Conservation (phyloP, 2,329 filamentous ascomycete species). For the Penicillium sp. region DNA sequence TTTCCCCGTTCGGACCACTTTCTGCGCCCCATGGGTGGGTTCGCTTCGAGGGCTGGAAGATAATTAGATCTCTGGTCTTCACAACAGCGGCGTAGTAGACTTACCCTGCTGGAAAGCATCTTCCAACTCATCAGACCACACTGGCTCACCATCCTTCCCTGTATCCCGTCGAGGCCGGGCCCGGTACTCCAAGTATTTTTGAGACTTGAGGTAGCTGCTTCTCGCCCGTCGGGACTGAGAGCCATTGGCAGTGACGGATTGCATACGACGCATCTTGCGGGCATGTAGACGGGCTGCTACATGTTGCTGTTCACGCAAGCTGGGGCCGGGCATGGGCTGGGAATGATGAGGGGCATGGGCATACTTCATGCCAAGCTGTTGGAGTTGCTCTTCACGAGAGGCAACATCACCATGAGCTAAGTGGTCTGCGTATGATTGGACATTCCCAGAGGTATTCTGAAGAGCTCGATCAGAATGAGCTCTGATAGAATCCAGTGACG, state of each 20-base stretch:
- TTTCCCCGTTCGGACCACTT: conserved; percentile 56
- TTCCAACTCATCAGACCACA: conserved; percentile 51
- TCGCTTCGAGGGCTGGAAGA: conserved; percentile 53
- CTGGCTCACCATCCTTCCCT: conserved; percentile 46
- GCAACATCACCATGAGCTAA: conserved; percentile 30
- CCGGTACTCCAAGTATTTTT: conserved; percentile 49
- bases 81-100: not conserved
- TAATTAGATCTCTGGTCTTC: conserved; percentile 13
- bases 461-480: conserved; percentile 41
- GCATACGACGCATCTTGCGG: conserved; percentile 39
- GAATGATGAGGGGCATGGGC: conserved; percentile 30
- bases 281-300: conserved; percentile 35
- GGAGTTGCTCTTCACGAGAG: conserved; percentile 38
- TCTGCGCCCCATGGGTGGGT: conserved; percentile 59
- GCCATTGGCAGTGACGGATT: conserved; percentile 33
- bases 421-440: conserved; percentile 43
- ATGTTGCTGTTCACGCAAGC: conserved; percentile 27
- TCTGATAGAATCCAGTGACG: conserved; percentile 37
- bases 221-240: conserved; percentile 29
- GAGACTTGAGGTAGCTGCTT: conserved; percentile 41
- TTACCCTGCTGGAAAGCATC: conserved; percentile 52
- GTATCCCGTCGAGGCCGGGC: conserved; percentile 46
- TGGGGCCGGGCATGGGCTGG: conserved; percentile 29
- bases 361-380: conserved; percentile 41
- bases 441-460: conserved; percentile 47